phyloP scores from a whole-genome alignment of 768 basidiomycete species.

The Coprinopsis sp. region DNA sequence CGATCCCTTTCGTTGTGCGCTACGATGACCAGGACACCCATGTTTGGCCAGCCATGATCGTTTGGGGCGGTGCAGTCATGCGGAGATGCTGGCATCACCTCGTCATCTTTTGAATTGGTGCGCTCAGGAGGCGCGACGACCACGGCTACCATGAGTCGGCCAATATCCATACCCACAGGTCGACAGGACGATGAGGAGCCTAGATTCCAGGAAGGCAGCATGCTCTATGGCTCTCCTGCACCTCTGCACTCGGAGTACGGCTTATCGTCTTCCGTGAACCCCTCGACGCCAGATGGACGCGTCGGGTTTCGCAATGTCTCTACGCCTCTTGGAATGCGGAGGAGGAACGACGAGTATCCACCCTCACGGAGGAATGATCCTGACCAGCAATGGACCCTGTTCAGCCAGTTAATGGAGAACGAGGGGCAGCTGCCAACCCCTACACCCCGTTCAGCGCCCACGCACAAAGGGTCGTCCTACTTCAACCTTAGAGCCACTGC shows the following conservation, averaged over 20 bases:
- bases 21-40: too few relatives aligned
- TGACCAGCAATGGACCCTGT: constrained; percentile 56
- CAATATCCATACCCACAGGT: too few relatives aligned
- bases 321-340: constrained; percentile 1
- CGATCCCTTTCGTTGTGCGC: too few relatives aligned
- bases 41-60: too few relatives aligned
- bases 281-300: neutral
- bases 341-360: neutral
- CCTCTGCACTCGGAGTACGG: constrained; percentile 3
- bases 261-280: neutral
- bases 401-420: constrained; percentile 69
- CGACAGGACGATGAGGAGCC: too few relatives aligned
- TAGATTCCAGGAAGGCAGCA: neutral
- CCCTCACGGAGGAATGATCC: neutral
- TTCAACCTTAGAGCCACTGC: neutral
- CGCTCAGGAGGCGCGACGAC: too few relatives aligned
- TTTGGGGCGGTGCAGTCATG: too few relatives aligned
- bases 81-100: too few relatives aligned
- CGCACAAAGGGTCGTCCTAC: neutral
- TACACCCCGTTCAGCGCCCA: neutral
- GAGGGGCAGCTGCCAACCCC: constrained; percentile 39
- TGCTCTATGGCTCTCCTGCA: constrained; percentile 6
- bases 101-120: too few relatives aligned
- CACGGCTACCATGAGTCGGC: too few relatives aligned
- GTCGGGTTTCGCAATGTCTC: constrained; percentile 4